Evolutionary conservation across 176 grass and related monocot genomes (phyloP).

Genomic region (Cocos nucifera): DNA sequence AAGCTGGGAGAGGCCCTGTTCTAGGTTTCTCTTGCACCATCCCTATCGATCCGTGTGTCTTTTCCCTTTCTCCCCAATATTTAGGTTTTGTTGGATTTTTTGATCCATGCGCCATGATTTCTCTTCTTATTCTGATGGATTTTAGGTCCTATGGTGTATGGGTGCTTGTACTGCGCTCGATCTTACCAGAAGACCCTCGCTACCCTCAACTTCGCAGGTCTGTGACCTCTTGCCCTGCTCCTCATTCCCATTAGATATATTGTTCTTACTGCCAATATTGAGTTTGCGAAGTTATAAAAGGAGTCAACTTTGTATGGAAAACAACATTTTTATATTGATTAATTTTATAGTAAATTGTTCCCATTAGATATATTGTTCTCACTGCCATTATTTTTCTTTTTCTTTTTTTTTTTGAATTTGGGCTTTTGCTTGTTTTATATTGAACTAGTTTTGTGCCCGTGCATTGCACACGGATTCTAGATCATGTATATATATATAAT

Average conservation of each 20-base stretch:
- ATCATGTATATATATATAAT: too few species aligned
- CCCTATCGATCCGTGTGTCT: neutral
- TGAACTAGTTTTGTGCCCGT: too few species aligned
- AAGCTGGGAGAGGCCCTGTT: slow-evolving; percentile 45
- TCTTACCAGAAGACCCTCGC: slow-evolving; percentile 71
- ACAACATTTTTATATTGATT: too few species aligned
- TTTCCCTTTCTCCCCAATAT: neutral
- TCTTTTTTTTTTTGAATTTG: too few species aligned
- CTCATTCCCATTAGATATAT: neutral
- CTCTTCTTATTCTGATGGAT: neutral
- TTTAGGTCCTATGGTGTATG: slow-evolving; percentile 93
- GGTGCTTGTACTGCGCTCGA: slow-evolving; percentile 68
- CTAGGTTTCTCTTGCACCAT: slow-evolving; percentile 12
- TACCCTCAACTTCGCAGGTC: slow-evolving; percentile 79
- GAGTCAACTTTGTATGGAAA: too few species aligned
- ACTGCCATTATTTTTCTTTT: too few species aligned
- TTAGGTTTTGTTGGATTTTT: neutral
- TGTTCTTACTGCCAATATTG: neutral
- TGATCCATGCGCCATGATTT: neutral
- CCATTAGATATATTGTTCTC: too few species aligned
- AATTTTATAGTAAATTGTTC: too few species aligned
- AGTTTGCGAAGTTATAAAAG: neutral
- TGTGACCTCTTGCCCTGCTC: neutral
- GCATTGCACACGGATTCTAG: too few species aligned
- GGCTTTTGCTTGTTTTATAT: too few species aligned